Base-by-base conservation (phyloP, 2,329 filamentous ascomycete genomes). In the Colletotrichum sp. region DNA sequence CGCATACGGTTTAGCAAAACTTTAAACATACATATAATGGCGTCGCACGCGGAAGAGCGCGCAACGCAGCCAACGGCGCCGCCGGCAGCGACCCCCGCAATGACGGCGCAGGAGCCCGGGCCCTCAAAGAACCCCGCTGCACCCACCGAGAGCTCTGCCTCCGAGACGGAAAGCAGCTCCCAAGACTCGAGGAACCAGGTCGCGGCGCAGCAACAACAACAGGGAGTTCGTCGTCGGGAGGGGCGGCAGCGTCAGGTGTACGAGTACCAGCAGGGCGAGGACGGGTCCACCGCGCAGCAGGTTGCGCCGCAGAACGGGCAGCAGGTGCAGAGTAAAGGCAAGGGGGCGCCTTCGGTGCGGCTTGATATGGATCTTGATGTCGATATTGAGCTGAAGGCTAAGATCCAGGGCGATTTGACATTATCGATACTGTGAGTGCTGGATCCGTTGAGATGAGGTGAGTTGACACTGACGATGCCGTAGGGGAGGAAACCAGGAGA, bases 321-420 rank as follows among this genome's bases (percentile, higher is more conserved):
- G 36, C 70, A 52, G 10, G 49, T 74, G 28, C 64, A 69, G 28
- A 26, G 21, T 6, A 69, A 34, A 7, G 30, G 70, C 64, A 76
- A 65, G 4, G 76, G 60, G 13, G 76, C 68, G 3, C 76, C 76
- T 8, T 72, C 76, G 2, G 65, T 77, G 10, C 21, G 66, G n/a
- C 65, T 77, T 4, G 76, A 77, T 8, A 76, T 77, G 76, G 24
- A 77, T 6, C 68, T 77, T 16, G 76, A 77, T 21, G 36, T 77
- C 5, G 73, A 77, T 7, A 52, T 77, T 26, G 73, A 77, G 44
- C 13, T 77, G 52, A 77, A 77, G 18, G 76, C 76, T 3, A 77
- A 76, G 73, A 70, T 77, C 2, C 60, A 70, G 16, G 76, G 76
- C 15, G 73, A 76, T 6, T 9, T 77, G 16, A 44, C 57, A 5